phyloP scores from a whole-genome alignment of 495 filamentous ascomycete species.

The Bathelium albidoporum region DNA sequence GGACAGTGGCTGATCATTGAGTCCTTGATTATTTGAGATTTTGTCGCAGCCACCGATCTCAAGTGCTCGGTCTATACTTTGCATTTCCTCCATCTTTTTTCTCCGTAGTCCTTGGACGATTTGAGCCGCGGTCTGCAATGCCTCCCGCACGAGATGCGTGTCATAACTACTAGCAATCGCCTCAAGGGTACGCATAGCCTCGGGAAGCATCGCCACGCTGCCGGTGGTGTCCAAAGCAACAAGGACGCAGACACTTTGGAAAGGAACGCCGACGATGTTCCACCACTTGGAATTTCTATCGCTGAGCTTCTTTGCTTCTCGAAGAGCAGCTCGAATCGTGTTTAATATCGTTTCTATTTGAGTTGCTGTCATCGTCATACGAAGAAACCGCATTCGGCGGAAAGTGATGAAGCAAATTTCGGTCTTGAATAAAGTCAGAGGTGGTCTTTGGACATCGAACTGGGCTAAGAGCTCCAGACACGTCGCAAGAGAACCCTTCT shows the following conservation, averaged over 20 bases:
- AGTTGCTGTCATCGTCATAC: background rate
- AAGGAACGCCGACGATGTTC: slow-evolving; percentile 41
- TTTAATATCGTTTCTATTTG: background rate
- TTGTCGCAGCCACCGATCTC: background rate
- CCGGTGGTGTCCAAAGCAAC: slow-evolving; percentile 39
- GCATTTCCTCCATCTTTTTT: background rate
- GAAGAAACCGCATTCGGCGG: background rate
- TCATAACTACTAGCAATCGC: slow-evolving; percentile 34
- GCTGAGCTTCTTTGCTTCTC: background rate
- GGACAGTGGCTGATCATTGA: background rate
- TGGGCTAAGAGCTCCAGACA: background rate
- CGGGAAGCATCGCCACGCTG: slow-evolving; percentile 35
- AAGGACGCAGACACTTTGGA: slow-evolving; percentile 42
- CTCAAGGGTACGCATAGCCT: slow-evolving; percentile 39
- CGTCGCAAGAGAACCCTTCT: background rate
- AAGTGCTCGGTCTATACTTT: background rate
- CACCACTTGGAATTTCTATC: slow-evolving; percentile 31
- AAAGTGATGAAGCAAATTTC: background rate
- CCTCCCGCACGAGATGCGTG: slow-evolving; percentile 39
- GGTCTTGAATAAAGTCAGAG: background rate
- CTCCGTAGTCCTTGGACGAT: background rate
- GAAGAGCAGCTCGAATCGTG: background rate
- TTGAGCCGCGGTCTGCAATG: slow-evolving; percentile 33
- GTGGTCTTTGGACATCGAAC: background rate
- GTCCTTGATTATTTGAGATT: background rate